These are phyloP conservation scores for Punctularia strigosozonata DNA, from an alignment of 768 basidiomycete species.

Conservation along the genomic window DNA sequence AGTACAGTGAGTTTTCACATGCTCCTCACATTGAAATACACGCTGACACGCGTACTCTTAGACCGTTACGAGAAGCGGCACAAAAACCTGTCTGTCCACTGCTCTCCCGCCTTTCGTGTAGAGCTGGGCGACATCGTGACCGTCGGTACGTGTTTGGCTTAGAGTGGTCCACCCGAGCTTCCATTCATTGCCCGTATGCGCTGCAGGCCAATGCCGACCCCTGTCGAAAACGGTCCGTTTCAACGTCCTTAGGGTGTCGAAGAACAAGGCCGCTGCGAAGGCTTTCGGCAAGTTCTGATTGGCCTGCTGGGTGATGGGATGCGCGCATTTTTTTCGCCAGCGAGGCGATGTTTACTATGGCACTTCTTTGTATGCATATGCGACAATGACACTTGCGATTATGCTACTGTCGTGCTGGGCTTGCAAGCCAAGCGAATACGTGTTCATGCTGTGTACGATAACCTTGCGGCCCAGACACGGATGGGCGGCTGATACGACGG, in stretches of 20 bases:
- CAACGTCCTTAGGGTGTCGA: slow-evolving; percentile 93
- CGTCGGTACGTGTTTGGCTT: slow-evolving; percentile 54
- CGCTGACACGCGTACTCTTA: slow-evolving; percentile 18
- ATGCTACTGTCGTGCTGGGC: slow-evolving; percentile 1
- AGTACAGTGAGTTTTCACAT: slow-evolving; percentile 72
- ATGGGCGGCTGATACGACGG: too few species aligned
- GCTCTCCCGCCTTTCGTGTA: slow-evolving; percentile 98
- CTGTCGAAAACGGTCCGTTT: slow-evolving; percentile 98
- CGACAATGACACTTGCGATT: too few species aligned
- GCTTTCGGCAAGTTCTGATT: slow-evolving; percentile 88
- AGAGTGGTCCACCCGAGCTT: neutral
- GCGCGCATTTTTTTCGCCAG: slow-evolving; percentile 4
- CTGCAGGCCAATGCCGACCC: slow-evolving; percentile 96
- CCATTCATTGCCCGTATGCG: neutral
- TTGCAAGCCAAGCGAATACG: neutral
- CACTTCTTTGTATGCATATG: too few species aligned
- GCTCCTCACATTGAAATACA: slow-evolving; percentile 1
- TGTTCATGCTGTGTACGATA: too few species aligned
- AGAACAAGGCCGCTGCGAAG: slow-evolving; percentile 87
- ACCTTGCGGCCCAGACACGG: too few species aligned
- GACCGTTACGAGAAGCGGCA: slow-evolving; percentile 98
- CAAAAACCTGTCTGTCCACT: slow-evolving; percentile 95
- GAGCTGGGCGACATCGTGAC: slow-evolving; percentile 91
- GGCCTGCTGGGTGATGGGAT: slow-evolving; percentile 4
- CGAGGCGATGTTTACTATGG: slow-evolving; percentile 14